Conservation (phyloP, 2,329 filamentous ascomycete genomes). For the Penicillium sp. region DNA sequence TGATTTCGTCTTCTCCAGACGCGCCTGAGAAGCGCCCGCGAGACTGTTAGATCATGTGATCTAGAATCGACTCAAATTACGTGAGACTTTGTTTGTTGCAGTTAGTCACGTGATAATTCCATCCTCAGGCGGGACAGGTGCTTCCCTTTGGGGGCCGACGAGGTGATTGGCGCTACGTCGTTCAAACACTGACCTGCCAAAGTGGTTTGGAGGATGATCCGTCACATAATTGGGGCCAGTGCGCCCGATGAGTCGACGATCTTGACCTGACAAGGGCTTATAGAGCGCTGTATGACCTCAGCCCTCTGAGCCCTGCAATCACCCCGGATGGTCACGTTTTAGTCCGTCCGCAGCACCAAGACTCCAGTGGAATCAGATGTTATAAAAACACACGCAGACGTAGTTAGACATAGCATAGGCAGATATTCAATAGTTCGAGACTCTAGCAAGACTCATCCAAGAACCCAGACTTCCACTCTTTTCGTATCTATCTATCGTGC, state of each 20-base stretch:
- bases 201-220: not conserved
- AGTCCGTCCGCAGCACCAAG: not conserved
- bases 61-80: not conserved
- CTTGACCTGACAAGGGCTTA: not conserved
- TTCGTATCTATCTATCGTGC: no score
- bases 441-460: not conserved
- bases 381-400: not conserved
- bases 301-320: not conserved
- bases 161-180: not conserved
- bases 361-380: no score
- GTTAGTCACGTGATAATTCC: not conserved
- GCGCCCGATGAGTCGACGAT: not conserved
- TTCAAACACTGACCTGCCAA: not conserved
- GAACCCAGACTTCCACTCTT: not conserved
- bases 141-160: not conserved
- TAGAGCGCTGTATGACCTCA: not conserved
- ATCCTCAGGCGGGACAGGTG: not conserved
- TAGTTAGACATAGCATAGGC: no score
- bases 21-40: constrained; percentile 8
- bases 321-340: not conserved
- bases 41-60: not conserved
- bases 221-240: not conserved
- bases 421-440: no score
- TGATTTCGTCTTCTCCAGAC: constrained; percentile 8
- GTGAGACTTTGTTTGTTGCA: not conserved